phyloP scores from a whole-genome alignment of 306 rosid species.

The Crotalaria pallida region DNA sequence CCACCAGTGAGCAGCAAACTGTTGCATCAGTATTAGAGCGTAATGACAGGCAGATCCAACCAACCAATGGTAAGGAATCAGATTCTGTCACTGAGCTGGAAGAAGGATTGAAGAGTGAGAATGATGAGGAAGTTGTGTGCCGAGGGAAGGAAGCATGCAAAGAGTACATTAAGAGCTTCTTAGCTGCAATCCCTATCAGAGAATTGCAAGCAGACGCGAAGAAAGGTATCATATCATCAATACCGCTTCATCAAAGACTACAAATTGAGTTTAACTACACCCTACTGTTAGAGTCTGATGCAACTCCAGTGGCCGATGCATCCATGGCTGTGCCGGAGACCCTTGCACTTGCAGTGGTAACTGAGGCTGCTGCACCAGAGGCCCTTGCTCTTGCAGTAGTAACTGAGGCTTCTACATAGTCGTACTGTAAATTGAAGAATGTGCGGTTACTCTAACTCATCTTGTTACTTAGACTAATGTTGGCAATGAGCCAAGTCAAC shows the following conservation, averaged over 20 bases:
- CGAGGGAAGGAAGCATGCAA: slow-evolving; percentile 89
- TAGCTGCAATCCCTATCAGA: slow-evolving; percentile 93
- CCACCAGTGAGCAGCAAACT: slow-evolving; percentile 35
- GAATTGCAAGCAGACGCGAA: slow-evolving; percentile 80
- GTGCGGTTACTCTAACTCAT: slow-evolving; percentile 52
- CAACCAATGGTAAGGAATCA: slow-evolving; percentile 27
- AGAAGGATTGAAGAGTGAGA: slow-evolving; percentile 26
- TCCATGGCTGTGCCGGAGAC: too few species aligned
- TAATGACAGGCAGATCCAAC: background rate
- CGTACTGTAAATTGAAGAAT: slow-evolving; percentile 42
- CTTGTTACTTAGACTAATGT: background rate
- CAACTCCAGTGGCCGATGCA: slow-evolving; percentile 23
- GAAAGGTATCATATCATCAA: slow-evolving; percentile 61
- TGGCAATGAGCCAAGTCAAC: background rate
- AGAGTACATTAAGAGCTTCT: slow-evolving; percentile 86
- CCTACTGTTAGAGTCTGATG: slow-evolving; percentile 29
- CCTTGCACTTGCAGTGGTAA: slow-evolving; percentile 12
- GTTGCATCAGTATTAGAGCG: background rate
- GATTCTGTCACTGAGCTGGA: slow-evolving; percentile 31
- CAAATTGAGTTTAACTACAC: slow-evolving; percentile 90
- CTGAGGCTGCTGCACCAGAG: background rate
- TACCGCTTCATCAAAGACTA: slow-evolving; percentile 68
- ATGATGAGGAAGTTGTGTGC: slow-evolving; percentile 50
- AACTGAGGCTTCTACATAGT: slow-evolving; percentile 25
- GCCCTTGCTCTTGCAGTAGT: slow-evolving; percentile 27